Evolutionary conservation across 495 filamentous ascomycete genomes (phyloP), one percentile per base, ranked within the genome.

Genomic region (Hypoxylon lenormandii): DNA sequence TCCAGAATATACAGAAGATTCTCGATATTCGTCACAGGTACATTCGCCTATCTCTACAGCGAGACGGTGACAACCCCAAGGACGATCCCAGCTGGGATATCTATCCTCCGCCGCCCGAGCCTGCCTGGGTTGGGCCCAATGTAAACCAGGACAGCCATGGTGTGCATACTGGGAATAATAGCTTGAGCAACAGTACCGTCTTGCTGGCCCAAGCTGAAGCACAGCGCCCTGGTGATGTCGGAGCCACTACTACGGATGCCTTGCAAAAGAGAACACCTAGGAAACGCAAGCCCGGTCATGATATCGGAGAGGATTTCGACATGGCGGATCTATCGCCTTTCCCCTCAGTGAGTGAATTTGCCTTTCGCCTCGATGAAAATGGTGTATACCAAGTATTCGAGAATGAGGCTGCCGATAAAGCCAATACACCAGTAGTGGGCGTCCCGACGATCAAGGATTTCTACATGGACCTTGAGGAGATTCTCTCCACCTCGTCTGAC

Each of bases 341-440:
- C 6, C 92, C 95, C 2, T 83, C 78, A 8, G 67, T 82, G 46
- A 89, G 89, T 33, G 88, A 90, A 74, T 88, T 92, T 74, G 84
- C 82, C 0, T 98, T 90, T 76, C 82, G 84, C 38, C 78, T 98
- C 19, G 94, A 98, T 79, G 84, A 89, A 11, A 89, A 86, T 65
- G 91, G 95, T 47, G 90, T 98, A 22, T 98, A 92, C 74, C 94
- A 98, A 71, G 90, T 98, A 0, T 98, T 90, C 74, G 89, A 93
- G 69, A 88, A 84, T 30, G 78, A 86, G 3, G 77, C 84, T 65
- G 84, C 89, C 5, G 84, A 84, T n/a, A 81, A 88, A 58, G 78
- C 82, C 7, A 81, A 87, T 43, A 80, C 83, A 8, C 93, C 94
- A 0, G 85, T 92, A 11, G 87, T 97, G 38, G 82, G 85, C 21